Percentiles rank a stretch among this genome's conserved stretches.
Evolutionary conservation across 495 filamentous ascomycete species (phyloP).

Genomic region (Talaromyces liani): DNA sequence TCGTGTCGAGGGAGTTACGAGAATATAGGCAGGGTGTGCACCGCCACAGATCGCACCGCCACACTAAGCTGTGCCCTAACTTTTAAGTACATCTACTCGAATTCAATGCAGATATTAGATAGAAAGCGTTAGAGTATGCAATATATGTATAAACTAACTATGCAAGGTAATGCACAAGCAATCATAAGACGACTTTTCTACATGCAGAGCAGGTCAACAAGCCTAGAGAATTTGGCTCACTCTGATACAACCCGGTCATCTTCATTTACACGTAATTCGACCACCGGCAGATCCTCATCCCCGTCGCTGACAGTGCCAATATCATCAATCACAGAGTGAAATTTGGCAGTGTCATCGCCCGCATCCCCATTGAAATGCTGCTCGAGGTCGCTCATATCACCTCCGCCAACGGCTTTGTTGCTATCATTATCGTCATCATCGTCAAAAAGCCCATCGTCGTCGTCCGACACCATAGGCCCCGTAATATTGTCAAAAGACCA

Average conservation of each 20-base stretch:
- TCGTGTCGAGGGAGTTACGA: background rate
- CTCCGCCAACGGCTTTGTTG: conserved; percentile 37
- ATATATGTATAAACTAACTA: background rate
- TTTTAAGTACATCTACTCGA: background rate
- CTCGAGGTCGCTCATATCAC: conserved; percentile 30
- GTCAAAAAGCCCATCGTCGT: conserved; percentile 29
- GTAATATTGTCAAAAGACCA: conserved; percentile 25
- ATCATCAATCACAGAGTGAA: conserved; percentile 26
- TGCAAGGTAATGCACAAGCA: background rate
- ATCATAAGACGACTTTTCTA: background rate
- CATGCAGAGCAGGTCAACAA: background rate
- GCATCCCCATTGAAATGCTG: conserved; percentile 25
- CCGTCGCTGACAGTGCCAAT: conserved; percentile 17
- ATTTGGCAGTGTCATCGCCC: conserved; percentile 21
- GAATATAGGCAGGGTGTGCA: background rate
- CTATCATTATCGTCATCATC: conserved; percentile 35
- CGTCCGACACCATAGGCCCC: conserved; percentile 19
- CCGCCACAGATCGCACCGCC: background rate
- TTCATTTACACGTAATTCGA: conserved; percentile 36
- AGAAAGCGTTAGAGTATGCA: background rate
- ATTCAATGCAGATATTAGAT: no score
- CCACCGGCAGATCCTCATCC: conserved; percentile 37
- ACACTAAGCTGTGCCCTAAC: background rate
- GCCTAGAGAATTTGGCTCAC: background rate
- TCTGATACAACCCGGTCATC: conserved; percentile 27